Base-by-base conservation (phyloP, 2,329 filamentous ascomycete genomes). In the Nemania abortiva region DNA sequence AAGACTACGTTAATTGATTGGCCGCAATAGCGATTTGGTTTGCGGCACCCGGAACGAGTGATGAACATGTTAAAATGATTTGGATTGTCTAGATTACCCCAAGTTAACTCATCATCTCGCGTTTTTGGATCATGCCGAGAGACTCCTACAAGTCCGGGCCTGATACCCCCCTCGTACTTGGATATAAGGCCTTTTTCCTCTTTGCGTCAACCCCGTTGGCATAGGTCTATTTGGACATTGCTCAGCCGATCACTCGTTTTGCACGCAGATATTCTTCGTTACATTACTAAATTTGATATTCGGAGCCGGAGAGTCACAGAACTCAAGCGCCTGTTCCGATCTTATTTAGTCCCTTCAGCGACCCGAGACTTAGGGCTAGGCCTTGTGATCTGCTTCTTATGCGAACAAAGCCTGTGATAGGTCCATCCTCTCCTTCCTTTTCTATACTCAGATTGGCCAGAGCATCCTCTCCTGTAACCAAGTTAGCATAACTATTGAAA, bases 321-420 rank as follows among this genome's bases (percentile, higher is more conserved):
- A 29, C 59, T 77, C 62, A 78, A 70, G 74, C 74, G 7, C 79
- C 77, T 37, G 83, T 83, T 66, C 87, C 88, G 75, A 91, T 90
- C 83, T 95, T 96, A 84, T 95, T 97, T 71, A 99, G 84, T 1
- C 96, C 96, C 84, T 98, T 99, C 77, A 99, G 85, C 58, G 94
- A 97, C 37, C 96, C 96, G 72, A 99, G 85, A 83, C 95, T 98
- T 75, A 99, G 85, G 11, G 96, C 96, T 78, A 99, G 85, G 57
- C 96, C 96, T 84, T 99, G 96, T 45, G 94, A 97, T 79, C 96
- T 92, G 85, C 95, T 98, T 83, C 96, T 91, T 88, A 99, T 99
- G 80, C 96, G 91, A 72, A 99, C 95, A 81, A 99, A 99, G 53
- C 96, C 96, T 50, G 95, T 98, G 72, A 99, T 95, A 6, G 94